These are phyloP conservation scores for Aspergillus homomorphus DNA, from an alignment of 495 filamentous ascomycete genomes.

Conservation along the genomic window DNA sequence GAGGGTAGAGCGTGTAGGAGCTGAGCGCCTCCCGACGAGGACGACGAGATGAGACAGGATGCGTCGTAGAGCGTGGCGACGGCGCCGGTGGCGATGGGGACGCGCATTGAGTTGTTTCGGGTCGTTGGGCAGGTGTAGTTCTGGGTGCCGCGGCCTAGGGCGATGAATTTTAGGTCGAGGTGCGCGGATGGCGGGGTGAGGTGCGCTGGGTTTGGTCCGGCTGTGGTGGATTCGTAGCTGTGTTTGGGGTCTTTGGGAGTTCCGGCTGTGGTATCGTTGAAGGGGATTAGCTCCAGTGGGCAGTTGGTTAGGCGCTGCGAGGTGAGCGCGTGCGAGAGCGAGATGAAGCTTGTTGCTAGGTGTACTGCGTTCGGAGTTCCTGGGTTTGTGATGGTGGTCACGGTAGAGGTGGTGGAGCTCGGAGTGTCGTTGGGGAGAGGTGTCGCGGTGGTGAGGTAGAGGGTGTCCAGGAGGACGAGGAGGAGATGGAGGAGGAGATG, in stretches of 20 bases:
- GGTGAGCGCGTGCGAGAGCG: neutral
- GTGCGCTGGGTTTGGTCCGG: neutral
- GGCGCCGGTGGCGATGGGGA: conserved; percentile 52
- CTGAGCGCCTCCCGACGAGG: too few species aligned
- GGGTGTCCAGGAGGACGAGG: neutral
- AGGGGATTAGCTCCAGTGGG: conserved; percentile 25
- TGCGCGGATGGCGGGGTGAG: conserved; percentile 47
- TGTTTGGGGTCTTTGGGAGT: too few species aligned
- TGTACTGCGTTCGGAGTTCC: neutral
- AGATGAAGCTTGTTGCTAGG: neutral
- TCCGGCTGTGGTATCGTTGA: conserved; percentile 1
- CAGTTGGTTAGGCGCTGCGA: conserved; percentile 25
- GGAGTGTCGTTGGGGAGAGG: neutral
- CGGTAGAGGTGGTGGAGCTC: neutral
- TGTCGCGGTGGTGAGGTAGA: neutral
- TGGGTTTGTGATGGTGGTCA: conserved; percentile 9
- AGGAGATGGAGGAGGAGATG: conserved; percentile 1
- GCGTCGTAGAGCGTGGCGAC: conserved; percentile 66
- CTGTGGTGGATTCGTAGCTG: too few species aligned
- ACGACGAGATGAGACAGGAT: conserved; percentile 43
- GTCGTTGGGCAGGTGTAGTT: conserved; percentile 65
- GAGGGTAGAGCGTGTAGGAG: conserved; percentile 34
- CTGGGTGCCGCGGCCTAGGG: conserved; percentile 69
- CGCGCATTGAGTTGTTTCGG: conserved; percentile 21
- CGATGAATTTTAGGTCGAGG: conserved; percentile 57